Conservation (phyloP, 75 land plant species). For the Larix kaempferi region DNA sequence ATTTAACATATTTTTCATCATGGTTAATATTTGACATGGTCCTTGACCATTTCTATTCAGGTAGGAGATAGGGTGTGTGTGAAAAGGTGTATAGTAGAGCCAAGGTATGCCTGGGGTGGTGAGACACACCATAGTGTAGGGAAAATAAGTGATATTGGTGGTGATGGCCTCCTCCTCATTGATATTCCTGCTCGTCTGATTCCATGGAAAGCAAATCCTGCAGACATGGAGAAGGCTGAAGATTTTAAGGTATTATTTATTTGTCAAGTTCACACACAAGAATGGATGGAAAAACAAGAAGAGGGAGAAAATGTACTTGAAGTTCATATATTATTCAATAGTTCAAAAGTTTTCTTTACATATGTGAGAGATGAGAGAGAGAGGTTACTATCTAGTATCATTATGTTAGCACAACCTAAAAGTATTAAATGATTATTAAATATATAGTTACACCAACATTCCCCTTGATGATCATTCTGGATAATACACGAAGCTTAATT, state of each 20-base stretch:
- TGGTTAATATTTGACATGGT: background rate
- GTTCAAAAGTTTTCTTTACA: background rate
- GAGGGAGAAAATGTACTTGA: no score
- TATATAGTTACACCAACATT: no score
- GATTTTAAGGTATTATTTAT: constrained; percentile 70
- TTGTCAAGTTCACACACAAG: background rate
- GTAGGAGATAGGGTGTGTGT: constrained; percentile 93
- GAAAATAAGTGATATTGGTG: constrained; percentile 74
- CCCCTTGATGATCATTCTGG: no score
- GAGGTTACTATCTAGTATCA: no score
- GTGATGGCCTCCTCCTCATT: constrained; percentile 83
- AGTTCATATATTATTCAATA: background rate
- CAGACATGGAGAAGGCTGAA: constrained; percentile 93
- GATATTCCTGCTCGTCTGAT: constrained; percentile 79
- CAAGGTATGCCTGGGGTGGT: constrained; percentile 97
- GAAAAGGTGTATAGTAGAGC: constrained; percentile 91
- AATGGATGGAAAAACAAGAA: no score
- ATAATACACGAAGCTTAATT: no score
- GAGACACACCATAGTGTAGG: constrained; percentile 98
- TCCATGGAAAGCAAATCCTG: constrained; percentile 95
- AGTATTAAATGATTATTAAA: no score
- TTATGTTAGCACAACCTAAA: no score
- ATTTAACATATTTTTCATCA: background rate
- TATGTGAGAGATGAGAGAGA: no score
- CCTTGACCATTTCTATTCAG: constrained; percentile 24